Evolutionary conservation across 2,329 filamentous ascomycete genomes (phyloP).

Genomic region (Fonsecaea nubica): DNA sequence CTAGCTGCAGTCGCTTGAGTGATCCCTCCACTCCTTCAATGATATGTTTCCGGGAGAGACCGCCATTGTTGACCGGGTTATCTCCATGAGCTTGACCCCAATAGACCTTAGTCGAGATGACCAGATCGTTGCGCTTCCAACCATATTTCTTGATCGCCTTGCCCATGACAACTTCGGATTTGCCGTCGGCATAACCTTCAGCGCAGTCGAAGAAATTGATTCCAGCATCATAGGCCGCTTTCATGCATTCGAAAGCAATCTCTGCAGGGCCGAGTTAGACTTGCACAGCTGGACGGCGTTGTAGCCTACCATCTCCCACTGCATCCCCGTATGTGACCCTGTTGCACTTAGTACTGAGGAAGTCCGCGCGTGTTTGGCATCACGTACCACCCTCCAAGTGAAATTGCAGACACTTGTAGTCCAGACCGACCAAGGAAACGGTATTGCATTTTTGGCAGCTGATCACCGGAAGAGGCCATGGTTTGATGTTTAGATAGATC

Average conservation of each 20-base stretch:
- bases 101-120: conserved; percentile 58
- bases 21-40: conserved; percentile 69
- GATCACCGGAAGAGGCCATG: conserved; percentile 40
- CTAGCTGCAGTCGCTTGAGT: conserved; percentile 66
- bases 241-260: conserved; percentile 52
- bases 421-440: conserved; percentile 74
- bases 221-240: conserved; percentile 63
- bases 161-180: conserved; percentile 63
- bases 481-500: neutral
- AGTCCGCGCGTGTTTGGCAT: neutral
- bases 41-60: conserved; percentile 73
- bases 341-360: conserved; percentile 1
- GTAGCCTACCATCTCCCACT: conserved; percentile 66
- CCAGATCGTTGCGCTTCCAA: conserved; percentile 64
- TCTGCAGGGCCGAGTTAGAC: conserved; percentile 33
- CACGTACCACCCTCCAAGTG: conserved; percentile 60
- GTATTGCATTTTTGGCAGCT: conserved; percentile 67
- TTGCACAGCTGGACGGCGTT: neutral
- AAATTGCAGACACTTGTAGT: conserved; percentile 75
- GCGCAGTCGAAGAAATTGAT: conserved; percentile 65
- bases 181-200: conserved; percentile 59
- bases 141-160: conserved; percentile 59
- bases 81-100: conserved; percentile 43
- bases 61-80: conserved; percentile 70
- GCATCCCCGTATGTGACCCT: conserved; percentile 77